Conservation (phyloP, 148 eudicot genomes). For the Fagopyrum tataricum region DNA sequence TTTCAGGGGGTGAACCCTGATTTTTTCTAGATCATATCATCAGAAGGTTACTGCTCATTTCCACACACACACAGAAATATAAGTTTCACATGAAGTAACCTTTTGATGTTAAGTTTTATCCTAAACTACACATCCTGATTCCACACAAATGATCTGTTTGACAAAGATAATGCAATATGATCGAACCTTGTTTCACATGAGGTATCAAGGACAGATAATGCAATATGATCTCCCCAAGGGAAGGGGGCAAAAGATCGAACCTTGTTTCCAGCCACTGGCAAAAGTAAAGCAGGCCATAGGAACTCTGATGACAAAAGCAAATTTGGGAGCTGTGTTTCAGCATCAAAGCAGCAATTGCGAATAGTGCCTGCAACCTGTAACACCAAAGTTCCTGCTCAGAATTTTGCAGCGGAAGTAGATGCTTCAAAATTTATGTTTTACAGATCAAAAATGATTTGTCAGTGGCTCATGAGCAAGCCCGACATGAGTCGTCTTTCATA, state of each 20-base stretch:
- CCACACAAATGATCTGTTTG: not conserved
- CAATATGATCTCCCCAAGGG: not conserved
- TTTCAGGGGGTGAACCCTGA: not conserved
- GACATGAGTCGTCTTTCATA: not conserved
- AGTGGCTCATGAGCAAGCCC: not conserved
- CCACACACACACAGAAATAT: not conserved
- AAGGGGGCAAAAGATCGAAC: conserved; percentile 20
- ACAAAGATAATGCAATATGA: not conserved
- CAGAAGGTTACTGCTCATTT: too few relatives aligned
- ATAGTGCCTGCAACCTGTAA: conserved; percentile 81
- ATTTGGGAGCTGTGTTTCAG: conserved; percentile 78
- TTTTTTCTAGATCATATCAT: not conserved
- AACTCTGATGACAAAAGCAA: conserved; percentile 82
- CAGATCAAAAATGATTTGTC: not conserved
- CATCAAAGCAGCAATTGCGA: conserved; percentile 98
- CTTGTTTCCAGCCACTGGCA: conserved; percentile 99
- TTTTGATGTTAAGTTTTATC: not conserved
- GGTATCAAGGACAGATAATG: not conserved
- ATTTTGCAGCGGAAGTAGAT: not conserved
- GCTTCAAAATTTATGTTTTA: not conserved
- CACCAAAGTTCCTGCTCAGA: not conserved
- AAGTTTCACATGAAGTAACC: not conserved
- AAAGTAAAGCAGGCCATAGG: conserved; percentile 91
- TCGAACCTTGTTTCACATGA: too few relatives aligned
- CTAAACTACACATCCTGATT: not conserved